Evolutionary conservation across 257 asterid genomes (phyloP).

Genomic region (Knoxia roxburghii): DNA sequence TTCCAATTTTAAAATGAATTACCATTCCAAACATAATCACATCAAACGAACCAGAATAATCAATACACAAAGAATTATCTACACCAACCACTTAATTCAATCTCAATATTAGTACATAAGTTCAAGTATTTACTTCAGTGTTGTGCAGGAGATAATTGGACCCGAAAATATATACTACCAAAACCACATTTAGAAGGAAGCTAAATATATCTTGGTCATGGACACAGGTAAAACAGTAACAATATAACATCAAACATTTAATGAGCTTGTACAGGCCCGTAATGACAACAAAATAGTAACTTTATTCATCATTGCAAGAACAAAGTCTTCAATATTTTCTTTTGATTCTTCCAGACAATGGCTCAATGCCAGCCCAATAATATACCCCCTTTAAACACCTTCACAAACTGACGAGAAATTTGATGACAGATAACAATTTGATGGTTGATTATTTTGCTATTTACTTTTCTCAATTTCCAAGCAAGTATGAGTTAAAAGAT

Average conservation of each 20-base stretch:
- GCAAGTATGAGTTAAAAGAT: neutral
- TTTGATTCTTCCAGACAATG: too few relatives aligned
- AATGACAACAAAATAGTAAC: too few relatives aligned
- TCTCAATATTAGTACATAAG: neutral
- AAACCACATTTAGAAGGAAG: neutral
- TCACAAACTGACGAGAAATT: neutral
- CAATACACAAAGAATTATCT: neutral
- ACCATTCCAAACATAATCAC: too few relatives aligned
- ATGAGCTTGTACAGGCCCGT: neutral
- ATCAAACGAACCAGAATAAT: too few relatives aligned
- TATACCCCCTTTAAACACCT: neutral
- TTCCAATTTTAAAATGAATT: too few relatives aligned
- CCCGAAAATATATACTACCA: neutral
- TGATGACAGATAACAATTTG: neutral
- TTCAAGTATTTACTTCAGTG: neutral
- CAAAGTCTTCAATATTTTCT: neutral
- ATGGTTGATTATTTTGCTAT: too few relatives aligned
- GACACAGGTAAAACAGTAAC: neutral
- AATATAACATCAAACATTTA: neutral
- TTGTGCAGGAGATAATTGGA: conserved; percentile 1
- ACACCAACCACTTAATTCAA: neutral
- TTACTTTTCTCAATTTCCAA: neutral
- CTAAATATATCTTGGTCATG: neutral
- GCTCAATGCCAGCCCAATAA: neutral
- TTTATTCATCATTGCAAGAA: neutral